Conservation (phyloP, 768 basidiomycete species). For the Tricholoma matsutake region DNA sequence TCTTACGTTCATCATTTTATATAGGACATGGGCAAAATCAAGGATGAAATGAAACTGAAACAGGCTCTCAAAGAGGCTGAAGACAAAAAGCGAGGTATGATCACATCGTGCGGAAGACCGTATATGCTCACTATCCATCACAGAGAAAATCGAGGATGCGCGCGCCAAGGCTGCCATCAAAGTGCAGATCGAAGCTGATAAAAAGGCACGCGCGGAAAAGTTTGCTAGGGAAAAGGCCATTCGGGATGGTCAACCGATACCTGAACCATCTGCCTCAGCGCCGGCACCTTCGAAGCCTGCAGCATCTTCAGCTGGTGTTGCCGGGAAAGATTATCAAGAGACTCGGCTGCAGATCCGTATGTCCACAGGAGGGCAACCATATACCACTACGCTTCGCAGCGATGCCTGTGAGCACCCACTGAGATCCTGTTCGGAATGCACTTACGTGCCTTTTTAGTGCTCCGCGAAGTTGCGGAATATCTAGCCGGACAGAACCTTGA, state of each 20-base stretch:
- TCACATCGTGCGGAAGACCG: not conserved
- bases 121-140: not conserved
- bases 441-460: slow-evolving; percentile 41
- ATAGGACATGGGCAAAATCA: slow-evolving; percentile 68
- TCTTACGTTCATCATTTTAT: not conserved
- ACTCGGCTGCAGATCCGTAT: slow-evolving; percentile 90
- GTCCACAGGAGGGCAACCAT: slow-evolving; percentile 74
- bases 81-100: slow-evolving; percentile 70
- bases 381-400: slow-evolving; percentile 77
- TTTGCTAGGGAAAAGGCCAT: slow-evolving; percentile 88
- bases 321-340: slow-evolving; percentile 79
- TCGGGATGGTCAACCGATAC: slow-evolving; percentile 63
- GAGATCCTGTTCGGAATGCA: not conserved
- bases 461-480: slow-evolving; percentile 85
- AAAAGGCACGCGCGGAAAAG: slow-evolving; percentile 83
- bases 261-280: slow-evolving; percentile 31
- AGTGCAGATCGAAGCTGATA: slow-evolving; percentile 94
- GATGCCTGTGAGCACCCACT: slow-evolving; percentile 64
- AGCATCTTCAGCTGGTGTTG: slow-evolving; percentile 36
- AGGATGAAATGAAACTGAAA: slow-evolving; percentile 75
- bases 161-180: slow-evolving; percentile 84
- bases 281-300: slow-evolving; percentile 32
- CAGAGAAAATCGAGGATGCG: slow-evolving; percentile 89
- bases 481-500: slow-evolving; percentile 69
- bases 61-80: slow-evolving; percentile 83